Evolutionary conservation across 2,329 filamentous ascomycete genomes (phyloP).

Genomic region (Ophiocordyceps camponoti-leonardi): DNA sequence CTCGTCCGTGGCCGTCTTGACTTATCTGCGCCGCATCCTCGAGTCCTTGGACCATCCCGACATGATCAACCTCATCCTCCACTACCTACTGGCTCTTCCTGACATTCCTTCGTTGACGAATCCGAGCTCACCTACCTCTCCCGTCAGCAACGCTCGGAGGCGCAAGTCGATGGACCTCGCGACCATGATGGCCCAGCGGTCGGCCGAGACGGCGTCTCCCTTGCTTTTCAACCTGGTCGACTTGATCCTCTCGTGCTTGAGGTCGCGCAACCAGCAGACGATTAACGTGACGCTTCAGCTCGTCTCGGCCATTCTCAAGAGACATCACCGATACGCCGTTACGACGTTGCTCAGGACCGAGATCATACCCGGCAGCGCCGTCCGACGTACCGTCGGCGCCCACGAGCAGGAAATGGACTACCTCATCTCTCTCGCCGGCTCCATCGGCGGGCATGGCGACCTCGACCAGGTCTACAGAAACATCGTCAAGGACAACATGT

Average conservation of each 20-base stretch:
- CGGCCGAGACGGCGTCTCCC: conserved; percentile 59
- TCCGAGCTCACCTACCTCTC: conserved; percentile 21
- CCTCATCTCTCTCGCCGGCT: conserved; percentile 50
- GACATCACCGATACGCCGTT: conserved; percentile 76
- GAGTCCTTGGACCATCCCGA: conserved; percentile 86
- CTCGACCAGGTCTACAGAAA: conserved; percentile 58
- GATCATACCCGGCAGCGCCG: conserved; percentile 32
- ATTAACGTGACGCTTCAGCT: conserved; percentile 79
- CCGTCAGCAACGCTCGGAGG: conserved; percentile 53
- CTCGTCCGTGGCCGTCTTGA: conserved; percentile 88
- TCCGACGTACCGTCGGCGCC: conserved; percentile 51
- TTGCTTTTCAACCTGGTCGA: conserved; percentile 88
- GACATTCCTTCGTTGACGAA: conserved; percentile 22
- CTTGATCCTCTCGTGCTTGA: conserved; percentile 68
- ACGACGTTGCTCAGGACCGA: conserved; percentile 57
- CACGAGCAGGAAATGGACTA: conserved; percentile 60
- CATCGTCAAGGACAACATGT: conserved; percentile 54
- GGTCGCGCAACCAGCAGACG: conserved; percentile 74
- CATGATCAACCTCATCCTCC: conserved; percentile 82
- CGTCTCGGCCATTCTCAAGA: conserved; percentile 67
- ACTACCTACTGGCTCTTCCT: conserved; percentile 75
- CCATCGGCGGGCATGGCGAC: conserved; percentile 49
- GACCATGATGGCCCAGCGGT: conserved; percentile 58
- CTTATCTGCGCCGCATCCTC: conserved; percentile 78
- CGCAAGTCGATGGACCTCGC: conserved; percentile 81